Evolutionary conservation across 768 basidiomycete species (phyloP), one percentile per base, ranked within the genome.

Genomic region (Suillus bovinus): DNA sequence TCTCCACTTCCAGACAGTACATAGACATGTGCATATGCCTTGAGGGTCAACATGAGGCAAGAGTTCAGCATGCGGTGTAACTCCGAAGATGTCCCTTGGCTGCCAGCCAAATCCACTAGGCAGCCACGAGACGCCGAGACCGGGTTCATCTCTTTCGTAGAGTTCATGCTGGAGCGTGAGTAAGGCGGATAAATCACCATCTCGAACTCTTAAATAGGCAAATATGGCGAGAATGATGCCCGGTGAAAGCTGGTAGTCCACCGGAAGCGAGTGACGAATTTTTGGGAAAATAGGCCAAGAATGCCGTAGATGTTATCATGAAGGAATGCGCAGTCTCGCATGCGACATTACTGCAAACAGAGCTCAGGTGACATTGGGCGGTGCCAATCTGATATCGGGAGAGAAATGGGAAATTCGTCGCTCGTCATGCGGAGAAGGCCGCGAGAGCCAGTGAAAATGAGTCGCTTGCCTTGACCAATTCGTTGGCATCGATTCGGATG

Each of bases 281-380:
- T 31, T 52, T 0, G 2, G 11, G 50, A 5, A 20, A 52, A 52
- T 20, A 52, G 20, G 29, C 50, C 50, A 13, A 52, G 50, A 31
- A 52, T 31, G 20, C 50, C 50, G 20, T 52, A 52, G 17, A 52
- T n/a, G 20, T 52, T 52, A n/a, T 52, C 50, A 52, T 52, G 50
- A 52, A 52, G 50, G 29, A 52, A 52, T 1, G 20, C 1, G 29
- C 50, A 31, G 10, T 52, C 50, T 52, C 50, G 50, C 50, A n/a
- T n/a, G 50, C 50, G 50, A 52, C 50, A 52, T 29, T 52, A 52
- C 11, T 31, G 50, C 50, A 52, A 31, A 20, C 50, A 52, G 29
- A 52, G 29, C 10, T 52, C 50, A n/a, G 50, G 50, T 31, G 50
- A 52, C 50, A 52, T 52, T 31, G 50, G 50, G 29, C 50, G 50